These are phyloP conservation scores for Pseudogymnoascus sp. DNA, from an alignment of 2,329 filamentous ascomycete species.

Conservation along the genomic window DNA sequence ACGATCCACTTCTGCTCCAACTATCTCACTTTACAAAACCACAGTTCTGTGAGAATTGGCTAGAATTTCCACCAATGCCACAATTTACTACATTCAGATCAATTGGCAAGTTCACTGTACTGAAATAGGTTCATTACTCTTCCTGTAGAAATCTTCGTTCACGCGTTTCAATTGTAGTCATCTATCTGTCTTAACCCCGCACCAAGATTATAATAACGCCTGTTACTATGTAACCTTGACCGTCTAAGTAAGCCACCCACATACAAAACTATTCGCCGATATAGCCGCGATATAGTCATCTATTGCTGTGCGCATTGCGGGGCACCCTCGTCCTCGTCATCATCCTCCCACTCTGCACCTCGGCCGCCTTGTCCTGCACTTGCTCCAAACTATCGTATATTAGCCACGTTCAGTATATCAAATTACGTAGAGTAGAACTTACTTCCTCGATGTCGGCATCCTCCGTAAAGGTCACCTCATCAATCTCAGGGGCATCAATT, in stretches of 20 bases:
- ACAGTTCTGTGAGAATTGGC: not conserved
- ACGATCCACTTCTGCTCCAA: not conserved
- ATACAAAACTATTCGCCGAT: conserved; percentile 1
- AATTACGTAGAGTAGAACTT: conserved; percentile 26
- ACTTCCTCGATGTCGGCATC: conserved; percentile 75
- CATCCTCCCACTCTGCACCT: conserved; percentile 62
- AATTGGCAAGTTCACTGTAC: not conserved
- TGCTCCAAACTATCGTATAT: conserved; percentile 54
- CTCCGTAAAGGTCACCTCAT: conserved; percentile 82
- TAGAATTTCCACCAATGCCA: not conserved
- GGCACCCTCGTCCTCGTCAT: conserved; percentile 47
- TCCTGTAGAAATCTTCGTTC: not conserved
- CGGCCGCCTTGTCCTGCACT: conserved; percentile 54
- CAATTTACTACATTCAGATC: not conserved
- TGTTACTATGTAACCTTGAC: conserved; percentile 6
- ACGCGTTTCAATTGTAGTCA: not conserved
- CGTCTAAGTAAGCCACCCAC: conserved; percentile 2
- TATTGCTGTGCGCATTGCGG: conserved; percentile 50
- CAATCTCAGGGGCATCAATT: conserved; percentile 65
- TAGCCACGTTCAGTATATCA: conserved; percentile 18
- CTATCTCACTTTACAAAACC: not conserved
- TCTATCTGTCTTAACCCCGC: not conserved
- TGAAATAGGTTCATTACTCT: not conserved
- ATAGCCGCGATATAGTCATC: conserved; percentile 6
- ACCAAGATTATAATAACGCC: conserved; percentile 7